These are phyloP conservation scores for Penicillium paxilli DNA, from an alignment of 495 filamentous ascomycete species.

Conservation along the genomic window DNA sequence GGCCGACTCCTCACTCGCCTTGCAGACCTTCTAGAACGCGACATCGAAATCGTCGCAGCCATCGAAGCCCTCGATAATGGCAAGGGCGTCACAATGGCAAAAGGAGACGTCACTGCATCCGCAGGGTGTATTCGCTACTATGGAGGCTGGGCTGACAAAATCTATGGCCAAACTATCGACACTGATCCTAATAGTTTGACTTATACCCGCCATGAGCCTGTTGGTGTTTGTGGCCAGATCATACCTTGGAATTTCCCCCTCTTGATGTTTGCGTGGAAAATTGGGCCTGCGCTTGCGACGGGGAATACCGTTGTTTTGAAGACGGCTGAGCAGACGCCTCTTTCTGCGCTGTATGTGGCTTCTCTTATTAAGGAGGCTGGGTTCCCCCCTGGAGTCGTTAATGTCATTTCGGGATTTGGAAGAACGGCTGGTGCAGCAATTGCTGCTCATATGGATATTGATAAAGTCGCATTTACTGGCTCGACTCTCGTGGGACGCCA, in stretches of 20 bases:
- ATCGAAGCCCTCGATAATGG: constrained; percentile 92
- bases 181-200: constrained; percentile 76
- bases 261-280: constrained; percentile 6
- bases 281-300: constrained; percentile 3
- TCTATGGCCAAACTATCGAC: constrained; percentile 89
- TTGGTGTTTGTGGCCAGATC: constrained; percentile 88
- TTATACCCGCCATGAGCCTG: constrained; percentile 84
- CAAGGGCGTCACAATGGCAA: constrained; percentile 77
- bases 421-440: constrained; percentile 82
- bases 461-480: constrained; percentile 92
- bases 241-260: constrained; percentile 89
- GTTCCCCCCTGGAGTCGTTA: constrained; percentile 86
- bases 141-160: constrained; percentile 94
- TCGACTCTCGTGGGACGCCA: constrained; percentile 76
- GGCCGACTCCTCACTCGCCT: constrained; percentile 70
- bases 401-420: constrained; percentile 83
- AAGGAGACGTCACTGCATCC: constrained; percentile 58
- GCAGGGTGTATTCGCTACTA: constrained; percentile 61
- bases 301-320: constrained; percentile 15
- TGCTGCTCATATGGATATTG: constrained; percentile 84
- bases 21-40: constrained; percentile 77
- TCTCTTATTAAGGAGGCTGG: constrained; percentile 52
- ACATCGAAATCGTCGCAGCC: constrained; percentile 68
- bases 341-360: background rate
- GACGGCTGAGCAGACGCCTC: constrained; percentile 4